Base-by-base conservation (phyloP, 371 early-diverging fungal genomes). In the Apophysomyces variabilis region DNA sequence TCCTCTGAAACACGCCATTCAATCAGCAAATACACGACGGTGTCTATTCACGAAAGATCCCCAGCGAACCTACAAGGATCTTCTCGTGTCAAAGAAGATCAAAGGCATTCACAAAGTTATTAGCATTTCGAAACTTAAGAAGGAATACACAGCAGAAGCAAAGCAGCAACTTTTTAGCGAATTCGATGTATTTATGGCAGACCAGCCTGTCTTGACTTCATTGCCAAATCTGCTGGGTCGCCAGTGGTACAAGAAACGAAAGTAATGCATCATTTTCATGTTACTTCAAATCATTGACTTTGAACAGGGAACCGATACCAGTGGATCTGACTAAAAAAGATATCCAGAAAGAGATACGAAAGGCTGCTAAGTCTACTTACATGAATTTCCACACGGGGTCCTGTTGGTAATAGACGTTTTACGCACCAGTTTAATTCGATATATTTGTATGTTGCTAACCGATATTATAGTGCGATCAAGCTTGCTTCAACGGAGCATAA, bases 1-100 rank as follows among this genome's bases (percentile, higher is more conserved):
- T 63, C 70, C 68, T 21, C 65, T 83, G 47, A 77, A 79, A 41
- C 80, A 83, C 62, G 71, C 79, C 4, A 60, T 76, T 41, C 79
- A 78, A 54, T 60, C 66, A 54, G 68, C 77, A 7, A 79, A 73
- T 13, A 70, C 79, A 1, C 75, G 66, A 45, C 72, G 97, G 12
- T 96, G 96, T 71, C 71, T 97, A 62, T 86, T 96, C 66, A 91
- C 91, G 32, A 94, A 93, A 77, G 94, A 92, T 63, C 90, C 93
- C n/a, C 90, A 93, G 72, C 74, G 85, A 63, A 85, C 86, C 12
- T 89, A 78, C 76, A 90, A 94, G 66, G 88, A 92, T 32, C 67
- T 89, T 57, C 75, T 96, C 36, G 75, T 75, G 60, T 70, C 78
- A 16, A 87, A 90, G 67, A 76, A 84, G 35, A 81, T 89, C 64